These are phyloP conservation scores for Phylloporus sp. DNA, from an alignment of 768 basidiomycete species.

Conservation along the genomic window DNA sequence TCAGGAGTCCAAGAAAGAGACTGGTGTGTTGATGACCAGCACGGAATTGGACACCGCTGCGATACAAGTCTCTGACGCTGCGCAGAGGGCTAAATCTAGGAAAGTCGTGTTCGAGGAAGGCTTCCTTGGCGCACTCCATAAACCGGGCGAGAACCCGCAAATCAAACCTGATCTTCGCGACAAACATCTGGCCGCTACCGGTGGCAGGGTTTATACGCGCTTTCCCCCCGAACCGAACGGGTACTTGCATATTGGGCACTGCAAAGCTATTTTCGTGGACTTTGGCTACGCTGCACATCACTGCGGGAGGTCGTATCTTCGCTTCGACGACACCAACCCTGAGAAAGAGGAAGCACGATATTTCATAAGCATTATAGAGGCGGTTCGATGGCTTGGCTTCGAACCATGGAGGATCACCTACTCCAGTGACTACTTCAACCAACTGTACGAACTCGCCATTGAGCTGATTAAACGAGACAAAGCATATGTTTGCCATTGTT, in stretches of 20 bases:
- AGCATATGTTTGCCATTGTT: conserved; percentile 95
- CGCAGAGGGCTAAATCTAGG: conserved; percentile 34
- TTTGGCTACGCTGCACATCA: conserved; percentile 98
- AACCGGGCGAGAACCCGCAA: conserved; percentile 92
- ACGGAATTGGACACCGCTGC: conserved; percentile 21
- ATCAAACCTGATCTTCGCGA: conserved; percentile 72
- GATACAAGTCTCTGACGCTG: conserved; percentile 31
- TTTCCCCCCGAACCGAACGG: conserved; percentile 99
- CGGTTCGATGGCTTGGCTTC: conserved; percentile 93
- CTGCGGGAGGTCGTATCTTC: conserved; percentile 87
- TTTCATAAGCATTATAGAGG: conserved; percentile 95
- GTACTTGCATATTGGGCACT: conserved; percentile 92
- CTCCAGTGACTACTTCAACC: conserved; percentile 94
- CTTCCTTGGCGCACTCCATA: conserved; percentile 89
- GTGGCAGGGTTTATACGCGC: conserved; percentile 85
- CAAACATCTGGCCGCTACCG: conserved; percentile 75
- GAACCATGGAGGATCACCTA: conserved; percentile 99
- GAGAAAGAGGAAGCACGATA: conserved; percentile 95
- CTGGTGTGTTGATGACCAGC: conserved; percentile 10
- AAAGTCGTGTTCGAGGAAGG: conserved; percentile 89
- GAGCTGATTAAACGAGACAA: conserved; percentile 87
- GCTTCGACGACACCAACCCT: conserved; percentile 98
- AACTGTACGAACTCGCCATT: conserved; percentile 81
- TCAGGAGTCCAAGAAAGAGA: conserved; percentile 51
- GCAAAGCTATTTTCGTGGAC: conserved; percentile 96